Conservation (phyloP, 2,329 filamentous ascomycete species). For the Didymella segeticola region DNA sequence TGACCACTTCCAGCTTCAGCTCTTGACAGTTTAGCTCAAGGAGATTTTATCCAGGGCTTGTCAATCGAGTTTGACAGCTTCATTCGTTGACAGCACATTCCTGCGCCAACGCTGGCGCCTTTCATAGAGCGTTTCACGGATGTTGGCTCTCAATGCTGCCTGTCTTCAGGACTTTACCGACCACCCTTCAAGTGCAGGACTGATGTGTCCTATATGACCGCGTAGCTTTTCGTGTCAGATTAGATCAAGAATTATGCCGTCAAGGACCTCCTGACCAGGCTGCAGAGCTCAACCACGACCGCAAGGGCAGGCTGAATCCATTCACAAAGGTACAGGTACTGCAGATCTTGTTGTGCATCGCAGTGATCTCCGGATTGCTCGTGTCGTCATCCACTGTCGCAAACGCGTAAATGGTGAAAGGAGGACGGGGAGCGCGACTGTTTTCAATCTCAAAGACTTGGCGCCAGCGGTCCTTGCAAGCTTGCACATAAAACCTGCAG, state of each 20-base stretch:
- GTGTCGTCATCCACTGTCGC: slow-evolving; percentile 46
- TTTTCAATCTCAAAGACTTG: slow-evolving; percentile 9
- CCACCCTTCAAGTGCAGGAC: too few relatives aligned
- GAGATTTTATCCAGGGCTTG: too few relatives aligned
- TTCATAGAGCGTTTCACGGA: too few relatives aligned
- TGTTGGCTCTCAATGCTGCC: too few relatives aligned
- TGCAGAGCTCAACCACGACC: slow-evolving; percentile 35
- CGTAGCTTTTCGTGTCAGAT: slow-evolving; percentile 66
- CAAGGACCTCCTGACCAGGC: slow-evolving; percentile 47
- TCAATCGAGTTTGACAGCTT: too few relatives aligned
- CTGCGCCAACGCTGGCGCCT: too few relatives aligned
- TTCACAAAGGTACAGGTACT: slow-evolving; percentile 14
- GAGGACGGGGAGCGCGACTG: slow-evolving; percentile 18
- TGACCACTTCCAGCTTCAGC: too few relatives aligned
- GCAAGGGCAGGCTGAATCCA: slow-evolving; percentile 31
- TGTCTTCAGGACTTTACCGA: too few relatives aligned
- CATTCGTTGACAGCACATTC: too few relatives aligned
- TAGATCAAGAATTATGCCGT: slow-evolving; percentile 68
- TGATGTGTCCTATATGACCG: too few relatives aligned
- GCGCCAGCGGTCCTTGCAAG: slow-evolving; percentile 1
- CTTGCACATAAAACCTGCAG: slow-evolving; percentile 12
- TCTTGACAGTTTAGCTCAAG: too few relatives aligned
- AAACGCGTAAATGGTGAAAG: slow-evolving; percentile 21
- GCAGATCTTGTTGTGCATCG: slow-evolving; percentile 11
- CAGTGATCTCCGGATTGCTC: slow-evolving; percentile 41